phyloP scores from a whole-genome alignment of 2,329 filamentous ascomycete genomes.

The Huntiella omanensis region DNA sequence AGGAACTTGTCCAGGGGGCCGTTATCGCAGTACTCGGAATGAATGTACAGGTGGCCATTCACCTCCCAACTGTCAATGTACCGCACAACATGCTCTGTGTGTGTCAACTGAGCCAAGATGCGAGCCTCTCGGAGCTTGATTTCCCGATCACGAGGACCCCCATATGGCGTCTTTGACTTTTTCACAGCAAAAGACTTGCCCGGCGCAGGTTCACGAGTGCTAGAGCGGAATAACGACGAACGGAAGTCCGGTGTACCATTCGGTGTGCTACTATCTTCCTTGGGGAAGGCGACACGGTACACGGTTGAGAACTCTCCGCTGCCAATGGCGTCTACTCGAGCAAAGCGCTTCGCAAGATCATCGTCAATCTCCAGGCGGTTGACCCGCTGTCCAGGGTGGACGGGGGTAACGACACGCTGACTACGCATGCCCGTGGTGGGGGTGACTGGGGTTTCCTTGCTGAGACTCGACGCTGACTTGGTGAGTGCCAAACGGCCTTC shows the following conservation, averaged over 20 bases:
- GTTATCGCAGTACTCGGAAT: constrained; percentile 92
- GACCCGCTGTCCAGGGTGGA: constrained; percentile 45
- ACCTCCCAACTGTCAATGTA: constrained; percentile 80
- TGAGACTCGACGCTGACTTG: constrained; percentile 22
- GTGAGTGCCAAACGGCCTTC: constrained; percentile 74
- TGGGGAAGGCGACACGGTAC: constrained; percentile 46
- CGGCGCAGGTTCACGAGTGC: constrained; percentile 33
- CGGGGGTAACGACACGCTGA: constrained; percentile 39
- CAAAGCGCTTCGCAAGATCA: constrained; percentile 55
- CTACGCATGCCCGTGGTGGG: constrained; percentile 41
- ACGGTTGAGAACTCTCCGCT: constrained; percentile 89
- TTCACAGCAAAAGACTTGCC: constrained; percentile 75
- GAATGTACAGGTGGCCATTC: constrained; percentile 75
- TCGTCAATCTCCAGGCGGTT: constrained; percentile 50
- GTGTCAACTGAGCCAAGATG: constrained; percentile 55
- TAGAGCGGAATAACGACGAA: constrained; percentile 24
- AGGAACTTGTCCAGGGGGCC: constrained; percentile 79
- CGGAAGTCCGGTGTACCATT: constrained; percentile 12
- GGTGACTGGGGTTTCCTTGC: constrained; percentile 44
- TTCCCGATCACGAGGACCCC: constrained; percentile 62
- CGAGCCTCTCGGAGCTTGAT: constrained; percentile 69
- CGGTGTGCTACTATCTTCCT: constrained; percentile 13
- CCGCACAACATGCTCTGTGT: constrained; percentile 69
- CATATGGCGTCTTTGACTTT: constrained; percentile 67
- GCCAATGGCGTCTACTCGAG: constrained; percentile 61